Evolutionary conservation across 805 yeast genomes (phyloP), one percentile per base, ranked within the genome.

Genomic region (Ogataea neopini): DNA sequence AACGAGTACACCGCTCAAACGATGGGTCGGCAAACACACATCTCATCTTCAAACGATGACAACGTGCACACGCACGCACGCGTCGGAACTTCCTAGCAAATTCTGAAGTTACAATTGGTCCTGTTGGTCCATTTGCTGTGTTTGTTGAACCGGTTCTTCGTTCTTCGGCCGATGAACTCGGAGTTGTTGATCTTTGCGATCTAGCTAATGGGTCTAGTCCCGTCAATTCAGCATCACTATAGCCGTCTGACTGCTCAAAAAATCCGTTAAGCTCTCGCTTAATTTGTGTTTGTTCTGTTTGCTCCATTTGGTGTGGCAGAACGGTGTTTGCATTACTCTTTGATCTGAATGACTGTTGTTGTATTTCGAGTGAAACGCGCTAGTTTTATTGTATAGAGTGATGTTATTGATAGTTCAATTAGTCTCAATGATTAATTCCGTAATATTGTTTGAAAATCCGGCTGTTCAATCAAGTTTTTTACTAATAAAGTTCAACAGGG

Each of bases 61-160:
- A 79, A 48, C 83, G 61, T 3, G 82, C 82, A 63, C 83, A 79
- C 1, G 83, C 81, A 43, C 78, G 63, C 25, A 69, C 53, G 47
- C 75, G 72, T 47, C 80, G 60, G 70, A 79, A 77, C 44, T 69
- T 70, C 26, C 58, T 62, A 5, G 77, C 68, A 60, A 76, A 76
- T n/a, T 59, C 63, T 2, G 60, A 50, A 9, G 42, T 39, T 4
- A 50, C 38, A 33, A 50, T 29, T 25, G 32, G 37, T 11, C 14
- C 33, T 32, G 11, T 28, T 25, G 32, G 37, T 11, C 14, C 33
- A 36, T 6, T 28, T 15, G 20, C 18, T 40, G 25, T 40, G 41
- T 15, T 39, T 17, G 37, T 34, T 17, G 37, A 9, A 4, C 37
- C 37, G 9, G 34, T n/a, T n/a, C 34, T 13, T 17, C 34, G 41